Percentiles rank a stretch among this genome's conserved stretches.
phyloP scores from a whole-genome alignment of 2,329 filamentous ascomycete genomes.

The Phialophora verrucosa region DNA sequence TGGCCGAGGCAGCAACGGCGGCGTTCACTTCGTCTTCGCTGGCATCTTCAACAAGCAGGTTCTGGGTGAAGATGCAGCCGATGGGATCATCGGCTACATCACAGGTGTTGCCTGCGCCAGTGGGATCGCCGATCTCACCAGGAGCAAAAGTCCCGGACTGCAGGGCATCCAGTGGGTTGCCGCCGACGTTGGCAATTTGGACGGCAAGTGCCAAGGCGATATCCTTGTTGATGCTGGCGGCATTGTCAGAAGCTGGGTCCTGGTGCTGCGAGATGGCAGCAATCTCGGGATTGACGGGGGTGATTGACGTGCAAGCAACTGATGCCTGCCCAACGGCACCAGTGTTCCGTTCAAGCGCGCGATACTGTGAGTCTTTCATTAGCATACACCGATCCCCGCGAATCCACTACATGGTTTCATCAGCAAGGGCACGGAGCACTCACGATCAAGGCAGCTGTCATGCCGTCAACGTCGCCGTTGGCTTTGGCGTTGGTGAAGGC shows the following conservation, averaged over 20 bases:
- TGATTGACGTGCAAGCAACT: conserved; percentile 60
- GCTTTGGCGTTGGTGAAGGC: conserved; percentile 66
- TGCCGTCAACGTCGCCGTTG: conserved; percentile 58
- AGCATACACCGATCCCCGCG: neutral
- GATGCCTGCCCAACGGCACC: conserved; percentile 62
- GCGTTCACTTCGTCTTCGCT: conserved; percentile 58
- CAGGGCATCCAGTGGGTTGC: conserved; percentile 66
- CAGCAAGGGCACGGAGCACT: neutral
- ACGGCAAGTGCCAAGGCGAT: conserved; percentile 65
- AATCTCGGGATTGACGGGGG: conserved; percentile 69
- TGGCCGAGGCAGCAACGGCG: conserved; percentile 51
- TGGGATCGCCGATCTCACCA: conserved; percentile 60
- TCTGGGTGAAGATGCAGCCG: conserved; percentile 62
- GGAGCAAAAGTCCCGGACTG: conserved; percentile 68
- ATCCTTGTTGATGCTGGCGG: conserved; percentile 64
- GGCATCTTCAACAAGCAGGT: conserved; percentile 61
- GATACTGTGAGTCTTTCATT: conserved; percentile 43
- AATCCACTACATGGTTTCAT: neutral
- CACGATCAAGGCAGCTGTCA: conserved; percentile 59
- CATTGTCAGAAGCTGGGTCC: conserved; percentile 66
- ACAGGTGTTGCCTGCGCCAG: conserved; percentile 60
- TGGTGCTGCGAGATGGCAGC: conserved; percentile 69
- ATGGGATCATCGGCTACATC: conserved; percentile 54
- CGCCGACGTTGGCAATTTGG: conserved; percentile 66
- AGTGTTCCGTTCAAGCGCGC: conserved; percentile 66